Conservation (phyloP, 495 filamentous ascomycete genomes). For the Cercophora sp. region DNA sequence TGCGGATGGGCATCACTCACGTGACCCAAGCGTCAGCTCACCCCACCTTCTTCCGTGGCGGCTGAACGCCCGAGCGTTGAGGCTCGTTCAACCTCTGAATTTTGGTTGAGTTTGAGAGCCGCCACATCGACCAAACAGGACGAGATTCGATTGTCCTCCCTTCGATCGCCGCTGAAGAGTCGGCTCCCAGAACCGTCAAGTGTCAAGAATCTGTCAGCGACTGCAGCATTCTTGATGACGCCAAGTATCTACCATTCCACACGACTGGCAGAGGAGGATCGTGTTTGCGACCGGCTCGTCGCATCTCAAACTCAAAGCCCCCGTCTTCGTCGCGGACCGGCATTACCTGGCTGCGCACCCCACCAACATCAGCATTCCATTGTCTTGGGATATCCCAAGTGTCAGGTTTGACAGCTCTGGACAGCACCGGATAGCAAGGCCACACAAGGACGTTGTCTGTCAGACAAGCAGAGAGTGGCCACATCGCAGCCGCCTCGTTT, state of each 20-base stretch:
- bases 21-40: slow-evolving; percentile 16
- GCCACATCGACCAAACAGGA: background rate
- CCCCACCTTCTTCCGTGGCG: slow-evolving; percentile 5
- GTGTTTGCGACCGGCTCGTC: slow-evolving; percentile 12
- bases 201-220: no score
- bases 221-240: slow-evolving; percentile 18
- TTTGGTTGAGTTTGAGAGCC: slow-evolving; percentile 5
- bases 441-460: no score
- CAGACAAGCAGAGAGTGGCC: no score
- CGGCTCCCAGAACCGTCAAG: no score
- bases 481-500: no score
- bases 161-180: no score
- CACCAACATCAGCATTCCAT: background rate
- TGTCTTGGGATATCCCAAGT: background rate
- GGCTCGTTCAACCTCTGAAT: slow-evolving; percentile 13
- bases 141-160: background rate
- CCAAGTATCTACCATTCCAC: background rate
- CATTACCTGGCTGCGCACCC: background rate
- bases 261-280: slow-evolving; percentile 24
- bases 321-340: slow-evolving; percentile 9
- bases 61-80: slow-evolving; percentile 4
- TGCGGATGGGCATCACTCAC: no score
- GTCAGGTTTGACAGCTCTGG: no score
- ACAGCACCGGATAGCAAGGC: no score
- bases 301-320: background rate